phyloP scores from a whole-genome alignment of 345 rosid genomes.

The Eucalyptus coolabah region DNA sequence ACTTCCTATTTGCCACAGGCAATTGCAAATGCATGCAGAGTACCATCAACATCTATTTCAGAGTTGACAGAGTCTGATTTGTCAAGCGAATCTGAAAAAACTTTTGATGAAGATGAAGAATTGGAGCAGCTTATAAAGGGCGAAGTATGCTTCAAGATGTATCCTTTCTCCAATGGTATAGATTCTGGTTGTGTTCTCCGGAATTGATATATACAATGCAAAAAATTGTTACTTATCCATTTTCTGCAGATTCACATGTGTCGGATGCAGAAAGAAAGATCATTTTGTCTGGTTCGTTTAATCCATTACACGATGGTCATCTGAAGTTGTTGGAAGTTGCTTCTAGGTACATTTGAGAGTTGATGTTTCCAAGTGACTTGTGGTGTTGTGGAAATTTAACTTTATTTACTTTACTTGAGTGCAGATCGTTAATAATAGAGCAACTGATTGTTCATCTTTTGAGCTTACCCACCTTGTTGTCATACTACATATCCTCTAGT shows the following conservation, averaged over 20 bases:
- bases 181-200: neutral
- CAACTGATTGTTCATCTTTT: neutral
- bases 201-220: neutral
- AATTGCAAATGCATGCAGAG: constrained; percentile 71
- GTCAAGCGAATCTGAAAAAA: constrained; percentile 30
- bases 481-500: neutral
- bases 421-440: neutral
- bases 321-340: constrained; percentile 89
- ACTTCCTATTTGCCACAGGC: constrained; percentile 31
- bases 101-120: constrained; percentile 63
- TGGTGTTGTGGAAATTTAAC: neutral
- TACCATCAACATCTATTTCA: constrained; percentile 28
- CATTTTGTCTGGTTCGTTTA: constrained; percentile 85
- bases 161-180: constrained; percentile 63
- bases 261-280: constrained; percentile 52
- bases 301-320: constrained; percentile 92
- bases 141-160: constrained; percentile 61
- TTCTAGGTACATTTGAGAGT: constrained; percentile 35
- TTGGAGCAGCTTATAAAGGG: constrained; percentile 63
- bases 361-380: neutral
- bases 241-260: constrained; percentile 24
- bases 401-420: neutral
- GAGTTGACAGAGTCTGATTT: constrained; percentile 55
- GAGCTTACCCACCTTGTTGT: neutral
- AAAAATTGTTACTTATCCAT: neutral